phyloP scores from a whole-genome alignment of 1,139 yeast species.

The Zygosaccharomyces pseudobailii region DNA sequence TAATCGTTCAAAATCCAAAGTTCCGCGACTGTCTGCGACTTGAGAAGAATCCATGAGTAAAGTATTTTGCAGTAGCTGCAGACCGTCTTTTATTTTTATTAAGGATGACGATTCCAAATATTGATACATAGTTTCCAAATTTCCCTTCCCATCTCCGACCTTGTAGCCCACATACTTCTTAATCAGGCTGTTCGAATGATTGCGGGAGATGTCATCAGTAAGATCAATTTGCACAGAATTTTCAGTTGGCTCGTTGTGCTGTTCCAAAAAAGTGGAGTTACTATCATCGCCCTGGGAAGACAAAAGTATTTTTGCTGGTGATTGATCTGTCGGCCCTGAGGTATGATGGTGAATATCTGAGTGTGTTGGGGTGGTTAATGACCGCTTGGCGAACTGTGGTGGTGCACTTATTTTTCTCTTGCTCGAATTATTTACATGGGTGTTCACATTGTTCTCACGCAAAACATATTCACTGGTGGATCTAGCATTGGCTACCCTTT shows the following conservation, averaged over 20 bases:
- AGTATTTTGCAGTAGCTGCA: slow-evolving; percentile 12
- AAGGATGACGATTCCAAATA: slow-evolving; percentile 9
- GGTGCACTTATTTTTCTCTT: slow-evolving; percentile 27
- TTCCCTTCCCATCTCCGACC: slow-evolving; percentile 1
- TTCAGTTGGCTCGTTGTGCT: not conserved
- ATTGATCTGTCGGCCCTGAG: not conserved
- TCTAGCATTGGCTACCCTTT: slow-evolving; percentile 17
- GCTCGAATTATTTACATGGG: not conserved
- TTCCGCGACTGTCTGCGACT: not conserved
- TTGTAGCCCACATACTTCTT: slow-evolving; percentile 26
- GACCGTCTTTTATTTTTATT: slow-evolving; percentile 14
- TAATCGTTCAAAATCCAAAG: slow-evolving; percentile 11
- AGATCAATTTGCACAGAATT: slow-evolving; percentile 24
- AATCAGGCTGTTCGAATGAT: slow-evolving; percentile 24
- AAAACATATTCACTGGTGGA: slow-evolving; percentile 26
- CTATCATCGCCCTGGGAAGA: not conserved
- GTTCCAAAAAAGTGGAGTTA: not conserved
- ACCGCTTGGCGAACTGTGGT: slow-evolving; percentile 8
- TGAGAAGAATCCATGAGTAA: not conserved
- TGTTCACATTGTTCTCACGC: slow-evolving; percentile 6
- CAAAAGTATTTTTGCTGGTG: not conserved
- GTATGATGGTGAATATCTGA: not conserved
- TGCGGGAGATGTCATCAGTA: slow-evolving; percentile 26
- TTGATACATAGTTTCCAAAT: slow-evolving; percentile 12
- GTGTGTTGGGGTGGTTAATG: not conserved